phyloP scores from a whole-genome alignment of 2,329 filamentous ascomycete genomes.

The Colletotrichum musae region DNA sequence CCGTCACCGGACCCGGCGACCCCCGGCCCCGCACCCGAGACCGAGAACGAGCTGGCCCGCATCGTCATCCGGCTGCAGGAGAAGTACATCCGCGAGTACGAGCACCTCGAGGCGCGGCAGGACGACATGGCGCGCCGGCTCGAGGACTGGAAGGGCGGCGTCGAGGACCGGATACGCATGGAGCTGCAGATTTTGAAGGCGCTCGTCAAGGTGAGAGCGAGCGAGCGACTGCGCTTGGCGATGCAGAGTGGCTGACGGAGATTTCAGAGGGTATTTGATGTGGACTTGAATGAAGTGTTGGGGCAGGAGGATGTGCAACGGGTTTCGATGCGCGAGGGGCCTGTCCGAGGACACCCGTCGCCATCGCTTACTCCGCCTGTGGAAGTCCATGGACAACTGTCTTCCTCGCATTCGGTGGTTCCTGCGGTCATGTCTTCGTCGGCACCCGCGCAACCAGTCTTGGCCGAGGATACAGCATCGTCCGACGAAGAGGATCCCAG shows the following conservation, averaged over 20 bases:
- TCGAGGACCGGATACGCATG: slow-evolving; percentile 26
- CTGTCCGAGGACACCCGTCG: neutral
- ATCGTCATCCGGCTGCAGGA: slow-evolving; percentile 28
- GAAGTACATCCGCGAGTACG: slow-evolving; percentile 15
- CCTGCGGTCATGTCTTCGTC: neutral
- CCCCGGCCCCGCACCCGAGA: neutral
- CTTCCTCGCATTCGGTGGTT: too few relatives aligned
- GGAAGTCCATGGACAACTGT: neutral
- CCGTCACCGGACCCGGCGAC: neutral
- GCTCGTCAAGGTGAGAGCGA: slow-evolving; percentile 15
- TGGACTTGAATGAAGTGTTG: neutral
- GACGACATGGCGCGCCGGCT: neutral
- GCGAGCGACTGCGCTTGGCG: too few relatives aligned
- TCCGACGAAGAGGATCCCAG: too few relatives aligned
- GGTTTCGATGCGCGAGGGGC: too few relatives aligned
- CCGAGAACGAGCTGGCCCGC: slow-evolving; percentile 21
- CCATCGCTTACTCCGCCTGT: neutral
- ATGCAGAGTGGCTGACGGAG: neutral
- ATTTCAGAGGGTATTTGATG: neutral
- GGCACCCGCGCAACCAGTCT: too few relatives aligned
- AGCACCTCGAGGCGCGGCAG: slow-evolving; percentile 4
- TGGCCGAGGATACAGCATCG: too few relatives aligned
- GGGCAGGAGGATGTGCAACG: neutral
- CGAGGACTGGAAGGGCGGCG: neutral
- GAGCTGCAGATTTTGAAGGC: slow-evolving; percentile 25